A percentile compares a stretch with the other conserved stretches of the same genome.
Conservation (phyloP, 768 basidiomycete species). For the Mycena polygramma region DNA sequence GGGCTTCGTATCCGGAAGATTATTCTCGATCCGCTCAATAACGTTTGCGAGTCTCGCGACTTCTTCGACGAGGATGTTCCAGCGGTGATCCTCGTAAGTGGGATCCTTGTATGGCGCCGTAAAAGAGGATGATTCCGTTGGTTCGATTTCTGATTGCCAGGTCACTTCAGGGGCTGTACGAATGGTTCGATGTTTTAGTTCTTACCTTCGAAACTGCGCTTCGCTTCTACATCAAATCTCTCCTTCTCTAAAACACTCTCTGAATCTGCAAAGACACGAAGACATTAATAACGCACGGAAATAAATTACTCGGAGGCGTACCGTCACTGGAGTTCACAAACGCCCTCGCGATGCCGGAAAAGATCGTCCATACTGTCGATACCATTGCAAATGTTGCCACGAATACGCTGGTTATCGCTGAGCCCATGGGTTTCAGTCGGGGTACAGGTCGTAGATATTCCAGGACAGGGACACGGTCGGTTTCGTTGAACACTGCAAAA, state of each 20-base stretch:
- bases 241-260: background rate
- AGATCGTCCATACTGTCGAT: background rate
- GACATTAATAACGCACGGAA: background rate
- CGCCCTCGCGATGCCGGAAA: background rate
- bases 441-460: slow-evolving; percentile 1
- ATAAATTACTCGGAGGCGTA: background rate
- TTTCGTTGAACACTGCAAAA: background rate
- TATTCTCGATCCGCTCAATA: no score
- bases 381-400: background rate
- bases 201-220: background rate
- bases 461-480: background rate
- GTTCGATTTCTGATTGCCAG: background rate
- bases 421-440: background rate
- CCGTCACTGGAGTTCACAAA: background rate
- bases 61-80: background rate
- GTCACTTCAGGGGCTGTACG: no score
- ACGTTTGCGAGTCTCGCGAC: background rate
- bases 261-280: background rate
- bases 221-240: background rate
- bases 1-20: no score
- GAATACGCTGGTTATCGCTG: background rate
- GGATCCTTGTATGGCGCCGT: background rate
- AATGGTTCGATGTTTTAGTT: no score
- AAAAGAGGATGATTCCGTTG: background rate
- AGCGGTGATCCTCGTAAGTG: background rate